These are phyloP conservation scores for Graphilbum fragrans DNA, from an alignment of 2,329 filamentous ascomycete species.

Conservation along the genomic window DNA sequence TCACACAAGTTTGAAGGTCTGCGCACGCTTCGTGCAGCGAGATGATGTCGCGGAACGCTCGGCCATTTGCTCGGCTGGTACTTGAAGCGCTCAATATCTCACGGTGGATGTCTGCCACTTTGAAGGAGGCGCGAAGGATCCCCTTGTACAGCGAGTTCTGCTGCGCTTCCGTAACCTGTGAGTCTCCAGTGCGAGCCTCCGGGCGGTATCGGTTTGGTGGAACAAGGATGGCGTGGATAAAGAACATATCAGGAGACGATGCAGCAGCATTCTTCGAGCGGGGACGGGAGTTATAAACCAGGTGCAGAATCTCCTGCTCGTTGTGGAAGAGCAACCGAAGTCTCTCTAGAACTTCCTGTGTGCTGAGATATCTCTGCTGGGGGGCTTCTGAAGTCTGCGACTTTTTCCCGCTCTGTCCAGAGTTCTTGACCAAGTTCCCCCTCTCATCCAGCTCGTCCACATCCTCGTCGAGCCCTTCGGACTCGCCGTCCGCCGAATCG, in stretches of 20 bases:
- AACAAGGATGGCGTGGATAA: slow-evolving; percentile 74
- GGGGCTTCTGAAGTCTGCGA: slow-evolving; percentile 17
- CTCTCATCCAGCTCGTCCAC: slow-evolving; percentile 39
- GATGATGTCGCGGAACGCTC: slow-evolving; percentile 46
- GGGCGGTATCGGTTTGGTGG: slow-evolving; percentile 88
- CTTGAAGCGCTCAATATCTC: slow-evolving; percentile 40
- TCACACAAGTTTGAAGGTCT: slow-evolving; percentile 77
- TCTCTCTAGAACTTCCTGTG: slow-evolving; percentile 71
- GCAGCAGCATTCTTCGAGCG: slow-evolving; percentile 39
- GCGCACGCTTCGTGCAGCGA: slow-evolving; percentile 75
- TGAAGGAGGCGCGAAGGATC: slow-evolving; percentile 65
- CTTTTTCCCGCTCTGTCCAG: slow-evolving; percentile 28
- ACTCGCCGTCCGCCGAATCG: slow-evolving; percentile 26
- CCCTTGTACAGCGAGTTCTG: slow-evolving; percentile 82
- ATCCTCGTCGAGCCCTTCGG: slow-evolving; percentile 35
- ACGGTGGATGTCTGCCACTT: slow-evolving; percentile 60
- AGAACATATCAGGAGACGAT: slow-evolving; percentile 84
- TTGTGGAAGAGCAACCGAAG: slow-evolving; percentile 72
- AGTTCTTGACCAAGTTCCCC: slow-evolving; percentile 44
- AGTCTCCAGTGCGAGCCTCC: slow-evolving; percentile 68
- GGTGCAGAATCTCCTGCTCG: slow-evolving; percentile 68
- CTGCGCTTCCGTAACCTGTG: slow-evolving; percentile 74
- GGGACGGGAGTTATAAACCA: slow-evolving; percentile 75
- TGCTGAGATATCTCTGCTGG: slow-evolving; percentile 63
- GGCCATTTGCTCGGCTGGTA: slow-evolving; percentile 10